Base-by-base conservation (phyloP, 73 alveolate genomes). In the Paraurostyla sp. region DNA sequence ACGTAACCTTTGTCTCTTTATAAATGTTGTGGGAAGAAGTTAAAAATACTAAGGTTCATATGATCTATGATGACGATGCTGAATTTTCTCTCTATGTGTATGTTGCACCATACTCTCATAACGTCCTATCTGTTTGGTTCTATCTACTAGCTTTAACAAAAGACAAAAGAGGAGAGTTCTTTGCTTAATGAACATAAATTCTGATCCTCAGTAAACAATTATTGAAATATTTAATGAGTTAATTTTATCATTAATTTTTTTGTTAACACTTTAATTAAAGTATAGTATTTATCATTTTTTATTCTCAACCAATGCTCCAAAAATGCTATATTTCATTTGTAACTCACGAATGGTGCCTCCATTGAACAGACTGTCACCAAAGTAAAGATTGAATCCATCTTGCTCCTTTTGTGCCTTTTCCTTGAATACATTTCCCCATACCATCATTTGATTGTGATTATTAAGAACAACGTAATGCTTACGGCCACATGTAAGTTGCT, bases 11-110 rank as follows among this genome's bases (percentile, higher is more conserved):
- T 78, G 94, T 96, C 3, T 89, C 96, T 18, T 73, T 92, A 65
- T 95, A 87, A 52, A 88, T 92, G 87, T 92, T 97, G 18, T 98
- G 99, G 99, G 99, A 96, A 92, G 98, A 96, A 90, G 96, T 98
- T 38, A 95, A 97, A 91, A 94, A 95, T 49, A 98, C 99, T 6
- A 98, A 96, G 68, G 92, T 97, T 30, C 99, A 97, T 63, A 92
- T 94, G 85, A 96, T 98, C 50, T 96, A 92, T 59, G 98, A 94
- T 62, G 97, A 93, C 46, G 94, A 96, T 60, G 94, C 94, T 63
- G 99, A 97, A 87, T 96, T 95, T 69, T 71, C 93, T 49, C 78
- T 97, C 76, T 94, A 96, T 27, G 97, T 96, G 25, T 89, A 91
- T 68, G 97, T 98, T 30, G 93, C 91, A 59, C 96, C 98, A 0